A percentile compares a stretch with the other conserved stretches of the same genome.
These are phyloP conservation scores for Trametes coccinea DNA, from an alignment of 768 basidiomycete species.

Conservation along the genomic window DNA sequence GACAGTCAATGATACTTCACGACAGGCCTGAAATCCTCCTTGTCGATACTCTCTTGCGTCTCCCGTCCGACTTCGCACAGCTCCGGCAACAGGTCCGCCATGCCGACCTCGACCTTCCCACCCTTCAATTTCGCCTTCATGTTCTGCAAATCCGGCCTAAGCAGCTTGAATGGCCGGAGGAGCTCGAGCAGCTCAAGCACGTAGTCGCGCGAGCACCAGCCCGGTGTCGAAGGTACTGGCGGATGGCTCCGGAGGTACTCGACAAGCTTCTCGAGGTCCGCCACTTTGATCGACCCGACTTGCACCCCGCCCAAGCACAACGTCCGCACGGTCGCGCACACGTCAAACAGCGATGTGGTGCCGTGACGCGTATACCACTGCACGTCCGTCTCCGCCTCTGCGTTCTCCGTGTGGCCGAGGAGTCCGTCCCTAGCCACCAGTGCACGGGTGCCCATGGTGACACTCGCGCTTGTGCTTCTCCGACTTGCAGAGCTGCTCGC, in stretches of 20 bases:
- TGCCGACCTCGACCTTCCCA: conserved; percentile 4
- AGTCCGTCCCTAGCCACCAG: not conserved
- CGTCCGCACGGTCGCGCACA: conserved; percentile 19
- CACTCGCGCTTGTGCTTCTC: conserved; percentile 13
- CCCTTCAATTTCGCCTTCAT: conserved; percentile 1
- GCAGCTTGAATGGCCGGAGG: conserved; percentile 20
- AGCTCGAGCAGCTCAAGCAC: conserved; percentile 23
- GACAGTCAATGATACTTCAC: conserved; percentile 14
- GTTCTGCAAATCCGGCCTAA: conserved; percentile 14
- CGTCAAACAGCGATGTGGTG: conserved; percentile 15
- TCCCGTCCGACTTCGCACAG: conserved; percentile 13
- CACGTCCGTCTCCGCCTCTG: not conserved
- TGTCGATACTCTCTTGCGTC: conserved; percentile 23
- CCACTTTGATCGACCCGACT: conserved; percentile 17
- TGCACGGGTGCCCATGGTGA: conserved; percentile 7
- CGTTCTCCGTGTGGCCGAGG: not conserved
- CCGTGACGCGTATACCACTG: conserved; percentile 19
- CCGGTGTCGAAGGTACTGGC: conserved; percentile 11
- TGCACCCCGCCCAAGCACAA: conserved; percentile 22
- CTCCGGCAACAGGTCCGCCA: conserved; percentile 18
- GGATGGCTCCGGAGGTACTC: conserved; percentile 21
- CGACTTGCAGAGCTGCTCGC: not conserved
- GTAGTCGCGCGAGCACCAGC: conserved; percentile 22
- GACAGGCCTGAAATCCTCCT: conserved; percentile 16
- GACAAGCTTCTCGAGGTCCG: conserved; percentile 19